Conservation (phyloP, 2,329 filamentous ascomycete species). For the Pezicula neosporulosa region DNA sequence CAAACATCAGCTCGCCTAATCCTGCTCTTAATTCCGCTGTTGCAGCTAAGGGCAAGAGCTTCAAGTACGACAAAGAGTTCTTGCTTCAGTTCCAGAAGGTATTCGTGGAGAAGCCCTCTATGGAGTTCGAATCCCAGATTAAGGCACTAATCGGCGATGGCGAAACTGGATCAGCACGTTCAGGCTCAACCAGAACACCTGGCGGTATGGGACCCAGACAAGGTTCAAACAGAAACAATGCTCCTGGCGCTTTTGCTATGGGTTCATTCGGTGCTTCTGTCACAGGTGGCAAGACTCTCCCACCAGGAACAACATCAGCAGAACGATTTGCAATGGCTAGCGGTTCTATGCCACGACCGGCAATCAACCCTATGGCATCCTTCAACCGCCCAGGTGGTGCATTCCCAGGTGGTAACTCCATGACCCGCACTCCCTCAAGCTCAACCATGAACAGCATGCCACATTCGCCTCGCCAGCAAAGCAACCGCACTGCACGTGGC, state of each 20-base stretch:
- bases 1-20: slow-evolving; percentile 83
- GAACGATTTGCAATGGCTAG: slow-evolving; percentile 69
- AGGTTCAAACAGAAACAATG: slow-evolving; percentile 47
- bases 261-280: slow-evolving; percentile 60
- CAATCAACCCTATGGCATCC: slow-evolving; percentile 53
- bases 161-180: slow-evolving; percentile 59
- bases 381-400: slow-evolving; percentile 59
- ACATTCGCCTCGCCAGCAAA: slow-evolving; percentile 64
- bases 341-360: slow-evolving; percentile 45
- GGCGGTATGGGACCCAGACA: slow-evolving; percentile 44
- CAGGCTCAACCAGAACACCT: slow-evolving; percentile 59
- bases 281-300: slow-evolving; percentile 54
- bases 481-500: slow-evolving; percentile 56
- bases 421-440: slow-evolving; percentile 64
- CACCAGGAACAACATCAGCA: slow-evolving; percentile 72
- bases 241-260: slow-evolving; percentile 57
- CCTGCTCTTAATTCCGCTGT: slow-evolving; percentile 82
- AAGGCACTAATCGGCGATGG: slow-evolving; percentile 80
- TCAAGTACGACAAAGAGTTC: slow-evolving; percentile 95
- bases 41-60: slow-evolving; percentile 73
- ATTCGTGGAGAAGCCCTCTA: slow-evolving; percentile 93
- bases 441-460: slow-evolving; percentile 57
- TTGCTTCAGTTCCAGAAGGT: slow-evolving; percentile 93
- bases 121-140: slow-evolving; percentile 91
- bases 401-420: slow-evolving; percentile 58